These are phyloP conservation scores for Scheffersomyces cryptocercus DNA, from an alignment of 1,139 yeast species.

Conservation along the genomic window DNA sequence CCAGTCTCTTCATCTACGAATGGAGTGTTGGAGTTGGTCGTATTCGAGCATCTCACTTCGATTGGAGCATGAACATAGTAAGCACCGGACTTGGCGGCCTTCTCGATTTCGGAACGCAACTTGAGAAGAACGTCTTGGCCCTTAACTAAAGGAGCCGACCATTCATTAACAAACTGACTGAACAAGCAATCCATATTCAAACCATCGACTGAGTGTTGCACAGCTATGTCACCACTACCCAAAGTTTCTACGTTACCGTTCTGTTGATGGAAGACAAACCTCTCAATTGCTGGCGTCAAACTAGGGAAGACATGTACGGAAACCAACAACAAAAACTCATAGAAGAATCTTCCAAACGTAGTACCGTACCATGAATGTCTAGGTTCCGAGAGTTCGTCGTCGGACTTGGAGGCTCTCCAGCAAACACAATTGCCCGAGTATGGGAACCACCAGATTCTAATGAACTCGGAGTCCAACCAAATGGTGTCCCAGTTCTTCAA, in stretches of 20 bases:
- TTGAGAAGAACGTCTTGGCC: slow-evolving; percentile 74
- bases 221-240: slow-evolving; percentile 66
- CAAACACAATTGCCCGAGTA: slow-evolving; percentile 81
- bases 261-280: slow-evolving; percentile 80
- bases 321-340: slow-evolving; percentile 76
- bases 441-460: slow-evolving; percentile 98
- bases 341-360: slow-evolving; percentile 69
- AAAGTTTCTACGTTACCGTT: slow-evolving; percentile 75
- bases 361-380: slow-evolving; percentile 87
- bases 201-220: slow-evolving; percentile 81
- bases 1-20: slow-evolving; percentile 45
- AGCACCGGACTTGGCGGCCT: slow-evolving; percentile 59
- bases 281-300: slow-evolving; percentile 81
- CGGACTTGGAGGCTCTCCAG: slow-evolving; percentile 83
- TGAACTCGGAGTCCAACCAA: slow-evolving; percentile 90
- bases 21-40: slow-evolving; percentile 53
- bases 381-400: slow-evolving; percentile 64
- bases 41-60: slow-evolving; percentile 91
- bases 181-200: slow-evolving; percentile 95
- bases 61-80: slow-evolving; percentile 93
- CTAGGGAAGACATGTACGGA: slow-evolving; percentile 73
- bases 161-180: slow-evolving; percentile 92
- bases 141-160: slow-evolving; percentile 84
- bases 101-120: slow-evolving; percentile 59
- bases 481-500: slow-evolving; percentile 66